phyloP scores from a whole-genome alignment of 768 basidiomycete genomes.

The Boletus sp. region DNA sequence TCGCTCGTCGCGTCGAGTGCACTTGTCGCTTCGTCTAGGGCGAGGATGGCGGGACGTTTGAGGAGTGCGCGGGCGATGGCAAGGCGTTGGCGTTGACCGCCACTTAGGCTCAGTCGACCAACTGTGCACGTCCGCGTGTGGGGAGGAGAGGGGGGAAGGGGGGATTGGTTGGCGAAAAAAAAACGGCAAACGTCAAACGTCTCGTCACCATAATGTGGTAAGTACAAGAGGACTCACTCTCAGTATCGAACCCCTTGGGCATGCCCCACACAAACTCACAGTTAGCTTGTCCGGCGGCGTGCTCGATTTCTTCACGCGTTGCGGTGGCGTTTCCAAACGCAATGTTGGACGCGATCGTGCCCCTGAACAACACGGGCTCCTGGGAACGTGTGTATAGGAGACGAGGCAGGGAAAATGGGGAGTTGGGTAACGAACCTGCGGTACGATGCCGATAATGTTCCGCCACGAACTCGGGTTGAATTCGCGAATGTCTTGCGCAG shows the following conservation, averaged over 20 bases:
- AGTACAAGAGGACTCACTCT: slow-evolving; percentile 51
- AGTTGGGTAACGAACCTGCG: slow-evolving; percentile 49
- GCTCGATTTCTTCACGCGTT: slow-evolving; percentile 79
- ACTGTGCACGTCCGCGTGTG: slow-evolving; percentile 8
- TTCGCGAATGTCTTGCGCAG: slow-evolving; percentile 65
- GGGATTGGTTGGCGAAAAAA: neutral
- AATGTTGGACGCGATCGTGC: slow-evolving; percentile 93
- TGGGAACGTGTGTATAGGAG: neutral
- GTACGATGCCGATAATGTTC: slow-evolving; percentile 85
- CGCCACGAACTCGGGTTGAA: slow-evolving; percentile 88
- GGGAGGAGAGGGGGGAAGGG: no score
- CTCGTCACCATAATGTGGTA: neutral
- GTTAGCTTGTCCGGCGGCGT: slow-evolving; percentile 86
- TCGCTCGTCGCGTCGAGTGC: slow-evolving; percentile 88
- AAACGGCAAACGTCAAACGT: neutral
- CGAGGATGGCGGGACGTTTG: slow-evolving; percentile 83
- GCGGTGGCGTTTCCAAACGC: slow-evolving; percentile 78
- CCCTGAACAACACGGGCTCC: slow-evolving; percentile 87
- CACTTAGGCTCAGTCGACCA: slow-evolving; percentile 35
- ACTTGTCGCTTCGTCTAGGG: slow-evolving; percentile 87
- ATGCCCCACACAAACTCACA: slow-evolving; percentile 96
- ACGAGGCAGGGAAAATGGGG: no score
- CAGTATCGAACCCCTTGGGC: slow-evolving; percentile 91
- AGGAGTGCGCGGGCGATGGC: slow-evolving; percentile 86
- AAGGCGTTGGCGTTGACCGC: slow-evolving; percentile 77